Evolutionary conservation across 257 asterid genomes (phyloP).

Genomic region (Solanum stenotomum): DNA sequence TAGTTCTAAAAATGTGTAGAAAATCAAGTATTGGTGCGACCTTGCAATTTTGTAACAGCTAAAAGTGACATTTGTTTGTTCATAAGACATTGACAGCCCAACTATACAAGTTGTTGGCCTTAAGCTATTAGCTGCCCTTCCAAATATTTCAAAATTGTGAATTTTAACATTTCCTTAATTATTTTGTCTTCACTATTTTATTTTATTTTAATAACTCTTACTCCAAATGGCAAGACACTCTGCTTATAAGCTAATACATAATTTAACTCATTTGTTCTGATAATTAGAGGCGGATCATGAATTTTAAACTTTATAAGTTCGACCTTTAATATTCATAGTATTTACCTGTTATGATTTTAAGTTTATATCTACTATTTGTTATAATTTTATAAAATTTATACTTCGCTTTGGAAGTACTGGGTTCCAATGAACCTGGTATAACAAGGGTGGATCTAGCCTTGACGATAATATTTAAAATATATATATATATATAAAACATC

Average conservation of each 20-base stretch:
- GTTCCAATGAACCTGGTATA: accelerated
- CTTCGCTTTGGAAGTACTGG: neutral
- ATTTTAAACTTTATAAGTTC: neutral
- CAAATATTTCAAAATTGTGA: neutral
- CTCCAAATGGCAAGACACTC: neutral
- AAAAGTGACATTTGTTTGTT: slow-evolving; percentile 19
- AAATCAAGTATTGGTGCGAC: slow-evolving; percentile 17
- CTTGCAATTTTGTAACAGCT: slow-evolving; percentile 18
- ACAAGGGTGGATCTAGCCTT: neutral
- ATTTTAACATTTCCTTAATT: neutral
- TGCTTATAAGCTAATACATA: neutral
- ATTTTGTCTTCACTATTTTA: neutral
- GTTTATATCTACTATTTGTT: neutral
- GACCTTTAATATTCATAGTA: neutral
- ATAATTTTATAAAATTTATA: neutral
- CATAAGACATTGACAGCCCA: slow-evolving; percentile 39
- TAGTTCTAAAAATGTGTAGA: neutral
- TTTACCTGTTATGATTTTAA: neutral
- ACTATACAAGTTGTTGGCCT: slow-evolving; percentile 51
- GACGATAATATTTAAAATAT: neutral
- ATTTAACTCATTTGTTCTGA: neutral
- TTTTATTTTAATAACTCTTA: neutral
- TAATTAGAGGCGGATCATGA: neutral
- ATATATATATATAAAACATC: too few species aligned
- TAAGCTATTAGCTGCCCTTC: neutral